A percentile compares a stretch with the other conserved stretches of the same genome.
phyloP scores from a whole-genome alignment of 805 yeast species.

The Metschnikowia cerradonensis region DNA sequence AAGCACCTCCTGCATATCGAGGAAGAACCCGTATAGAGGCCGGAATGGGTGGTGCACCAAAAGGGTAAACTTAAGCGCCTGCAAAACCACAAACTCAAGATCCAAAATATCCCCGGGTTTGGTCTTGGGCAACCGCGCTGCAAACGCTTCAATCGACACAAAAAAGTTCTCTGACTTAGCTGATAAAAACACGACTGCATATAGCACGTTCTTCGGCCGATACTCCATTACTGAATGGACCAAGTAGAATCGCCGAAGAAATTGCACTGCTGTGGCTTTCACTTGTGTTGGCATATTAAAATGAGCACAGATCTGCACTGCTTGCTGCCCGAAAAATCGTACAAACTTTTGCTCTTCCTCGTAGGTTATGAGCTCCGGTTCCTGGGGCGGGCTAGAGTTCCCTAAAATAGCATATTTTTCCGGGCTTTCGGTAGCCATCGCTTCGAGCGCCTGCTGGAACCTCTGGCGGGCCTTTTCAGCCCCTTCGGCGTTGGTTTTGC shows the following conservation, averaged over 20 bases:
- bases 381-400: conserved; percentile 26
- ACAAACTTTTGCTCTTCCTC: conserved; percentile 73
- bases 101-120: conserved; percentile 65
- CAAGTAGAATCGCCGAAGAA: conserved; percentile 75
- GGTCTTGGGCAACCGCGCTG: conserved; percentile 63
- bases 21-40: conserved; percentile 90
- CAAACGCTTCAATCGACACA: conserved; percentile 77
- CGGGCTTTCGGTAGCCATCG: conserved; percentile 19
- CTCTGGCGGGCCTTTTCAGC: conserved; percentile 28
- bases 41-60: conserved; percentile 84
- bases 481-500: conserved; percentile 55
- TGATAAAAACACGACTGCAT: conserved; percentile 74
- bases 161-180: conserved; percentile 91
- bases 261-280: conserved; percentile 79
- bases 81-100: conserved; percentile 74
- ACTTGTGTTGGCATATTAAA: conserved; percentile 87
- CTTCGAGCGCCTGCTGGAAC: conserved; percentile 22
- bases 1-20: conserved; percentile 70
- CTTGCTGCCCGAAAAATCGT: conserved; percentile 66
- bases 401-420: conserved; percentile 29
- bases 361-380: conserved; percentile 45
- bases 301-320: conserved; percentile 63
- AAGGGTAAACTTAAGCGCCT: conserved; percentile 72
- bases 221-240: conserved; percentile 79
- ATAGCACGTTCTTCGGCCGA: conserved; percentile 79